phyloP scores from a whole-genome alignment of 306 rosid genomes.

The Luffa acutangula region DNA sequence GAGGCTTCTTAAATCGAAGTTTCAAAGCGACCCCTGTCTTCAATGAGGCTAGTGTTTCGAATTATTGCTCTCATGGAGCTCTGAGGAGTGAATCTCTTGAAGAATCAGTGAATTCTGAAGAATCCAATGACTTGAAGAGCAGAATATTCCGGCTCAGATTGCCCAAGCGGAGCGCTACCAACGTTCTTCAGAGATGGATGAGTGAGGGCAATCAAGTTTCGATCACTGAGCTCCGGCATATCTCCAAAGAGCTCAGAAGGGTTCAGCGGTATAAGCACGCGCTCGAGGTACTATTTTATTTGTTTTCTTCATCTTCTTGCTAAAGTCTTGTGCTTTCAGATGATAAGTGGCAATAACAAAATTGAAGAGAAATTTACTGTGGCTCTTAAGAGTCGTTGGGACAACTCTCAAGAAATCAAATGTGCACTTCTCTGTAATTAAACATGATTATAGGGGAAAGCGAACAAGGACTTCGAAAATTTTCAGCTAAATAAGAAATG shows the following conservation, averaged over 20 bases:
- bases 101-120: constrained; percentile 19
- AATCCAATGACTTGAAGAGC: constrained; percentile 52
- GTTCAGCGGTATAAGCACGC: constrained; percentile 87
- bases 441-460: neutral
- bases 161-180: constrained; percentile 78
- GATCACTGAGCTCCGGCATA: constrained; percentile 52
- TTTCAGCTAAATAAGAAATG: neutral
- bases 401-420: neutral
- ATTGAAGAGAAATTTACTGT: neutral
- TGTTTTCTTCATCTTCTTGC: neutral
- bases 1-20: constrained; percentile 8
- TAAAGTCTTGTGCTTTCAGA: neutral
- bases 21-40: constrained; percentile 11
- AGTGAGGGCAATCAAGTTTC: constrained; percentile 57
- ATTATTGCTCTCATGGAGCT: constrained; percentile 42
- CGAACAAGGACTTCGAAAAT: neutral
- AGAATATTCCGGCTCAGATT: constrained; percentile 62
- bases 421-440: neutral
- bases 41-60: constrained; percentile 10
- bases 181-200: constrained; percentile 66
- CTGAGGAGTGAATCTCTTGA: constrained; percentile 31
- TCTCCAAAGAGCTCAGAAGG: constrained; percentile 69
- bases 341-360: neutral
- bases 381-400: neutral
- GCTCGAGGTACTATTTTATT: constrained; percentile 49